phyloP scores from a whole-genome alignment of 495 filamentous ascomycete genomes.

The Xylaria acuta region DNA sequence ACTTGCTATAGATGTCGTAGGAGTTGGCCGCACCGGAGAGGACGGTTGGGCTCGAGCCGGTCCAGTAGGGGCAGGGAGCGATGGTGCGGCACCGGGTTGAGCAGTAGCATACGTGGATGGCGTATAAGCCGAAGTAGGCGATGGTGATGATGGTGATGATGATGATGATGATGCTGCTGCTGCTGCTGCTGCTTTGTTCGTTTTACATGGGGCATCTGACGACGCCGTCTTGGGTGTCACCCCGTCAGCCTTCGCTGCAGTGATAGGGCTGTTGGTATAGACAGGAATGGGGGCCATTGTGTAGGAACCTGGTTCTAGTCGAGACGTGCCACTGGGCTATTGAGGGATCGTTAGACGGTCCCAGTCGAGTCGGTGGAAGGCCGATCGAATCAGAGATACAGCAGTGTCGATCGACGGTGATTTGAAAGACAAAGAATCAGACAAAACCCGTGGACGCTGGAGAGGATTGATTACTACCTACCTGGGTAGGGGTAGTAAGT shows the following conservation, averaged over 20 bases:
- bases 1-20: conserved; percentile 38
- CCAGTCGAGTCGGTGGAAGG: background rate
- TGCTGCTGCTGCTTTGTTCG: conserved; percentile 30
- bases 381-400: background rate
- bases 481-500: background rate
- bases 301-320: background rate
- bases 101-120: conserved; percentile 50
- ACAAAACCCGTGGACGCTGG: background rate
- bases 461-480: too few relatives aligned
- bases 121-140: conserved; percentile 42
- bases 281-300: conserved; percentile 64
- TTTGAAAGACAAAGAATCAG: background rate
- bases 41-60: conserved; percentile 32
- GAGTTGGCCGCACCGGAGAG: conserved; percentile 37
- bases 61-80: conserved; percentile 44
- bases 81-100: conserved; percentile 50
- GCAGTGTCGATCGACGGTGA: background rate
- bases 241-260: conserved; percentile 56
- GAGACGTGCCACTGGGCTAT: conserved; percentile 27
- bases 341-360: background rate
- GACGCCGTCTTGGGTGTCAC: conserved; percentile 57
- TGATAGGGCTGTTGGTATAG: conserved; percentile 66
- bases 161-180: conserved; percentile 37
- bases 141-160: conserved; percentile 36
- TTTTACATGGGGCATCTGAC: conserved; percentile 16